phyloP scores from a whole-genome alignment of 192 early-diverging fungal genomes.

The Lobosporangium transversale region DNA sequence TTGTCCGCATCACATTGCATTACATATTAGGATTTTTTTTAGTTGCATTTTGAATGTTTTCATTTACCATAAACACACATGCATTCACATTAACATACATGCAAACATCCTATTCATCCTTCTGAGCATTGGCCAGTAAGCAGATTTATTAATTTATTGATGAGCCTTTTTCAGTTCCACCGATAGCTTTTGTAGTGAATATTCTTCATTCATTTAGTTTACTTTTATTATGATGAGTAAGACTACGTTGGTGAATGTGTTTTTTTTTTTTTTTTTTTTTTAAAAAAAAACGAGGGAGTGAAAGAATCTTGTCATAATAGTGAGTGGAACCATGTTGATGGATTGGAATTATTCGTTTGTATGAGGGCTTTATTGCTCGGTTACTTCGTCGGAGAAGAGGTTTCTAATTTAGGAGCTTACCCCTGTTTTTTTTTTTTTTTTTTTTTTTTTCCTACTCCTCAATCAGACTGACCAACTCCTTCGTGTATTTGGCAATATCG shows the following conservation, averaged over 20 bases:
- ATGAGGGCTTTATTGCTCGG: not conserved
- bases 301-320: not conserved
- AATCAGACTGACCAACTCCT: constrained; percentile 79
- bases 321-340: not conserved
- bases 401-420: not conserved
- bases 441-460: constrained; percentile 42
- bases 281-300: not conserved
- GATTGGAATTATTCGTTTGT: not conserved
- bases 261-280: not conserved
- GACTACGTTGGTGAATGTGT: too few species aligned
- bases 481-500: constrained; percentile 92
- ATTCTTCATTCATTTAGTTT: too few species aligned
- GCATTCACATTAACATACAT: too few species aligned
- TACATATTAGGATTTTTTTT: too few species aligned
- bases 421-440: too few species aligned
- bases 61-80: too few species aligned
- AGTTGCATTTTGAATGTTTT: too few species aligned
- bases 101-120: too few species aligned
- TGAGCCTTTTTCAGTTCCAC: too few species aligned
- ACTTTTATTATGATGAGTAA: too few species aligned
- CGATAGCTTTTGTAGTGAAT: too few species aligned
- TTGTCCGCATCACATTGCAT: too few species aligned
- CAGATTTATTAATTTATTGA: not conserved
- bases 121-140: not conserved
- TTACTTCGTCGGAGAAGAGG: not conserved